A percentile compares a stretch with the other conserved stretches of the same genome.
These are phyloP conservation scores for Xanthoconium stramineum DNA, from an alignment of 768 basidiomycete species.

Conservation along the genomic window DNA sequence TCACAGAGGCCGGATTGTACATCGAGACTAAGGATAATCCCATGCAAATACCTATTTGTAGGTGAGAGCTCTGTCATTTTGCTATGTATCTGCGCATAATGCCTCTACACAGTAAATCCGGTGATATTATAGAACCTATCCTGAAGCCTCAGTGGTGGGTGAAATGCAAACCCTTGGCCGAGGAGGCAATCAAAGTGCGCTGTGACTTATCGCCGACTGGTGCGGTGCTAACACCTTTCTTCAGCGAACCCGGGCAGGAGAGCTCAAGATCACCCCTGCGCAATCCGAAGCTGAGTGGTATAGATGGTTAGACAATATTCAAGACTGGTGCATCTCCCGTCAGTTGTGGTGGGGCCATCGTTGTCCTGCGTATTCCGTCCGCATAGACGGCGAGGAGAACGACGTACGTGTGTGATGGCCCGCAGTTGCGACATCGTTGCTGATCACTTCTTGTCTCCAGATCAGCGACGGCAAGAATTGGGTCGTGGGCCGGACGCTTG, in stretches of 20 bases:
- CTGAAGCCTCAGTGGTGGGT: conserved; percentile 99
- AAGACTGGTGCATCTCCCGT: conserved; percentile 99
- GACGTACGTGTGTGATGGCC: conserved; percentile 46
- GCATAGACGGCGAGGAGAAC: conserved; percentile 70
- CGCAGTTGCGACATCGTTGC: background rate
- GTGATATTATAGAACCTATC: conserved; percentile 92
- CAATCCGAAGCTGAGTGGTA: conserved; percentile 93
- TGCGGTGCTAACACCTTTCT: background rate
- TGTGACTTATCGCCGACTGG: background rate
- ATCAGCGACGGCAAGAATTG: conserved; percentile 72
- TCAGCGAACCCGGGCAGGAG: conserved; percentile 86
- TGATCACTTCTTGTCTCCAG: conserved; percentile 33
- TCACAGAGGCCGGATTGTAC: conserved; percentile 83
- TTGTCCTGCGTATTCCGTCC: conserved; percentile 90
- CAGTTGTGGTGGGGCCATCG: conserved; percentile 99
- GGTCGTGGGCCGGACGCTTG: conserved; percentile 82
- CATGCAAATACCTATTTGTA: conserved; percentile 96
- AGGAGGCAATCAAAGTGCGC: conserved; percentile 79
- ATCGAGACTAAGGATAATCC: conserved; percentile 94
- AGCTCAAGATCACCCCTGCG: conserved; percentile 79
- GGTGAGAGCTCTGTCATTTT: conserved; percentile 35
- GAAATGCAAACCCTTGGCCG: conserved; percentile 84
- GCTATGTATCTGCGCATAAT: background rate
- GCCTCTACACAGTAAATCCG: conserved; percentile 69
- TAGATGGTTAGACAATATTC: conserved; percentile 90